Base-by-base conservation (phyloP, 2,329 filamentous ascomycete species). In the Hypoxylon sp. region DNA sequence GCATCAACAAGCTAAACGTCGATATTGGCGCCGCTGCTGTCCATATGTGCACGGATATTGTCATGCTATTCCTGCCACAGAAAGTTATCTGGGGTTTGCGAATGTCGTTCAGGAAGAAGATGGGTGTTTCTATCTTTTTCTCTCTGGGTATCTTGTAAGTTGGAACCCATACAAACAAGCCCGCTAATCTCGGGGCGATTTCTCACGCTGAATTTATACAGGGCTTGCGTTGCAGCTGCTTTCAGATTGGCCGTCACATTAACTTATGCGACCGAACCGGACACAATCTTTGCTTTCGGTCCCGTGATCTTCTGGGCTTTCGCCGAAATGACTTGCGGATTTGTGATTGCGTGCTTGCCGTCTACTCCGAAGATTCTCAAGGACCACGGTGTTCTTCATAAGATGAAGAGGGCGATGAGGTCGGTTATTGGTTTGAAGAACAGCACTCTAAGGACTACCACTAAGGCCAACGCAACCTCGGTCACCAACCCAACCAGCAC, bases 301-400 rank as follows among this genome's bases (percentile, higher is more conserved):
- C 77, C 80, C 1, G 70, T 83, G 0, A 62, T 80, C 13, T 82
- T 83, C 71, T 84, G 82, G 82, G 81, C 79, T 2, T 75, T 72
- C 28, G 82, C 78, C 3, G 82, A 84, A 65, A 83, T 82, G 78
- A 81, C 81, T 1, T 82, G 80, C 55, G 82, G 79, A 6, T 83
- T 84, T 73, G 79, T 83, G 67, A 79, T 83, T 52, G 63, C 80
- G 41, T 76, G 79, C 53, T 67, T 82, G 36, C 80, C 81, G 4
- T 80, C 77, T 41, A 66, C 81, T 0, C 79, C 81, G 2, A 82
- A 80, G 67, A 74, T 82, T 23, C 63, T 82, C 19, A 62, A 70
- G 43, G 74, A 76, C 17, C 70, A 68, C 11, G 69, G 70, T 5
- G 25, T 73, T n/a, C 48, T 73, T 25, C 63, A 63, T 23, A 69